Evolutionary conservation across 2,329 filamentous ascomycete genomes (phyloP), one percentile per base, ranked within the genome.

Genomic region (Fusarium xylarioides): DNA sequence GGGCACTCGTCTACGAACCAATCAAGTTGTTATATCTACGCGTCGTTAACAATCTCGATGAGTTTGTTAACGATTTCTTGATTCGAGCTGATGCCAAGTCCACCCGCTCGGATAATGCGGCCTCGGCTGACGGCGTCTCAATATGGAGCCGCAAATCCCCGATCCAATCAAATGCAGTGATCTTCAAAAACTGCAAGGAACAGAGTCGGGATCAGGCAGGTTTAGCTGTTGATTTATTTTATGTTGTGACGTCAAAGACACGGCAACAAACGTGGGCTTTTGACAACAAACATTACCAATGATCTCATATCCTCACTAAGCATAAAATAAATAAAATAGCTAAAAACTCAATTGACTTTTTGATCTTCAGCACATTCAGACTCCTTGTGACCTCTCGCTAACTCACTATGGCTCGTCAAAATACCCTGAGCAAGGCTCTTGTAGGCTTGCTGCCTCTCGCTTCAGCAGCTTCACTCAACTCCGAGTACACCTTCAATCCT

Each of bases 401-500:
- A 54, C 34, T 62, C 43, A 44, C 30, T 16, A 74, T 74, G 71
- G 30, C 50, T 70, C 68, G 28, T 43, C 68, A 70, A 55, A 59
- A 49, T 21, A 42, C 32, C 2, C 35, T 49, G 28, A 56, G 58
- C 46, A 54, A 55, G 55, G 57, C 60, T 65, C 54, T 73, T 23
- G 35, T 74, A 7, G 38, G 50, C 30, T 34, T 73, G 18, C 38
- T 74, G 19, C 64, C 71, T 15, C 28, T 74, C 4, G 53, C 69
- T 47, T 68, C 72, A 9, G 72, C 72, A 16, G 67, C 73, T 18
- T 50, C 79, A 1, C 79, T 86, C 47, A 85, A 85, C 73, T 86
- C 84, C 1, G 81, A 80, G 4, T 88, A 87, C 71, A 79, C 77
- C 59, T 89, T 90, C 77, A 85, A 88, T 58, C 85, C 87, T 0